Base-by-base conservation (phyloP, 176 grass and related monocot genomes). In the Zea mays region DNA sequence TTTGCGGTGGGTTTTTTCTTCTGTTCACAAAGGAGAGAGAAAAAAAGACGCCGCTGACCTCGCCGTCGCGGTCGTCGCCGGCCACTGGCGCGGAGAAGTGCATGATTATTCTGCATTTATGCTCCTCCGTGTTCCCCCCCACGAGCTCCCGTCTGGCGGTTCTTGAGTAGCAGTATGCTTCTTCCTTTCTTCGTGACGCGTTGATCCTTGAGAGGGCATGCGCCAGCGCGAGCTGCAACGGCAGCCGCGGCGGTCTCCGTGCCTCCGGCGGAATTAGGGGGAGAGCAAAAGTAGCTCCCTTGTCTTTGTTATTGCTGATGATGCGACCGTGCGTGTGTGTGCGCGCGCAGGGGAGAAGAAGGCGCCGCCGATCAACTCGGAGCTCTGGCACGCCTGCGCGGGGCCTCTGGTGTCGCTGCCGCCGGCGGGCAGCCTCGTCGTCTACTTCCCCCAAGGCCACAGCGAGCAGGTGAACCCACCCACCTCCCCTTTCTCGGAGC, bases 361-460 rank as follows among this genome's bases (percentile, higher is more conserved):
- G 62, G 40, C 69, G 67, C 83, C 82, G 68, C 35, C 68, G 82
- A 89, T 92, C 74, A 92, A 92, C 78, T 81, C 82, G 86, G 90
- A 92, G 74, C 79, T 92, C 55, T 92, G 90, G 90, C 86, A 92
- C 73, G 90, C 90, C 54, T 92, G 90, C 62, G 86, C 90, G 0
- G 90, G 90, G 12, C 82, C 83, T 48, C 86, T 92, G 61, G 90
- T 92, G 74, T 79, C 78, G 48, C 75, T 92, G 19, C 90, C 90
- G 82, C 86, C 86, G 74, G 90, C 86, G 36, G 90, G 90, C 8
- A 92, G 86, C 86, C 86, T 92, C 81, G 86, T 95, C 75, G 92
- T 95, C 71, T 95, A 95, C 83, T 95, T 95, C 50, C 91, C 88
- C 8, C 91, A 93, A 35, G 91, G 91, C 20, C 91, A 93, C 82